Percentiles rank a stretch among this genome's conserved stretches.
phyloP scores from a whole-genome alignment of 345 rosid species.

The Aquilaria sinensis region DNA sequence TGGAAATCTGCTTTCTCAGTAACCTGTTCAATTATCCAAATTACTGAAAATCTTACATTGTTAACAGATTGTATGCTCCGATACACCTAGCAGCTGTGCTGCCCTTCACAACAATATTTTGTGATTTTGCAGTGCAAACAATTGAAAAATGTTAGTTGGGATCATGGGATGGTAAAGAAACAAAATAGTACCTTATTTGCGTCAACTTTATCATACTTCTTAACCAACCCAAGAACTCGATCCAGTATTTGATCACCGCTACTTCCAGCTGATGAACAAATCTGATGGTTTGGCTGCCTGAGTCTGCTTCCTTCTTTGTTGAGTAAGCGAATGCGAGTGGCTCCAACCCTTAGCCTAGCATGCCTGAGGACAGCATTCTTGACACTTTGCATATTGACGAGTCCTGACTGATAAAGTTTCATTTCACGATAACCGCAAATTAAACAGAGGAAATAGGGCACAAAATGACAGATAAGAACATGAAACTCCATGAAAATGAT shows the following conservation, averaged over 20 bases:
- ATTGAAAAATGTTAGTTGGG: not conserved
- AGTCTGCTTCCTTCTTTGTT: constrained; percentile 18
- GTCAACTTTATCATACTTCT: constrained; percentile 50
- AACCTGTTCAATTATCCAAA: constrained; percentile 30
- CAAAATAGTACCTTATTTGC: constrained; percentile 35
- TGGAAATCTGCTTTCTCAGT: constrained; percentile 56
- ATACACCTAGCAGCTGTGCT: not conserved
- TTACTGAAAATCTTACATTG: not conserved
- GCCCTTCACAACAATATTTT: not conserved
- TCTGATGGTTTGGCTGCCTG: constrained; percentile 17
- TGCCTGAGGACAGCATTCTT: constrained; percentile 40
- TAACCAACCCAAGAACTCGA: constrained; percentile 41
- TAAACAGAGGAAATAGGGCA: too few relatives aligned
- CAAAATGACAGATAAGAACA: too few relatives aligned
- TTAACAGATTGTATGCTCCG: not conserved
- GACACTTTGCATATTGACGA: constrained; percentile 30
- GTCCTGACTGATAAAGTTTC: constrained; percentile 7
- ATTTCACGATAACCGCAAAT: not conserved
- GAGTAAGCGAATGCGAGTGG: constrained; percentile 3
- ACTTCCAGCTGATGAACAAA: constrained; percentile 21
- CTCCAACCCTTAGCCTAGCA: constrained; percentile 30
- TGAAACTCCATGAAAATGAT: too few relatives aligned
- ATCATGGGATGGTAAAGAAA: not conserved
- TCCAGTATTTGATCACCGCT: constrained; percentile 33
- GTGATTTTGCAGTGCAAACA: not conserved